Evolutionary conservation across 208 protist species (phyloP).

Genomic region (Crithidia sp.): DNA sequence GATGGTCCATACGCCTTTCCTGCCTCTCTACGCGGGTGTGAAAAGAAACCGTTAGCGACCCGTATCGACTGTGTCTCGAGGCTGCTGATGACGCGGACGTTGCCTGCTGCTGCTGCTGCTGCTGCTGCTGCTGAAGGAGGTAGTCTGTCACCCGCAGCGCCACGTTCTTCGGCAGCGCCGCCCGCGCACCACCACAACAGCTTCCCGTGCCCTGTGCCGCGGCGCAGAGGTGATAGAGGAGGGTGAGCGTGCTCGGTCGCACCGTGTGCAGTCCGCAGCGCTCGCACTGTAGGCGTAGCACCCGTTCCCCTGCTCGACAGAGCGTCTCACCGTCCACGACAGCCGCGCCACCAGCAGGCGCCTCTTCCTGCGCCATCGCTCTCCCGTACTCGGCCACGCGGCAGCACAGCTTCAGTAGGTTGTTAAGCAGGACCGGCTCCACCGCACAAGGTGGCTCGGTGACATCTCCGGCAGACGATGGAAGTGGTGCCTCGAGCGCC

Average conservation of each 20-base stretch:
- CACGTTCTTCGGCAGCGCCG: slow-evolving; percentile 10
- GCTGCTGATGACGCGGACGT: no score
- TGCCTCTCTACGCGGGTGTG: no score
- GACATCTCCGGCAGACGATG: no score
- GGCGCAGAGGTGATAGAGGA: slow-evolving; percentile 55
- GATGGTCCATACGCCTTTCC: no score
- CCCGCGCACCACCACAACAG: background rate
- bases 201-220: slow-evolving; percentile 12
- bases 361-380: background rate
- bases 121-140: slow-evolving; percentile 15
- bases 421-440: slow-evolving; percentile 45
- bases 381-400: slow-evolving; percentile 41
- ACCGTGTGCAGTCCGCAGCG: slow-evolving; percentile 32
- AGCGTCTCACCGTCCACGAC: slow-evolving; percentile 6
- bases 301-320: slow-evolving; percentile 12
- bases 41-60: no score
- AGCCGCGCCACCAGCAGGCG: background rate
- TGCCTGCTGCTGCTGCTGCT: background rate
- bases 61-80: no score
- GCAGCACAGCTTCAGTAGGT: slow-evolving; percentile 58
- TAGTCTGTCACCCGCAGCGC: slow-evolving; percentile 38
- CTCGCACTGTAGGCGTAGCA: slow-evolving; percentile 40
- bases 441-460: background rate
- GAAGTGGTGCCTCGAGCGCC: background rate
- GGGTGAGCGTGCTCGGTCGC: slow-evolving; percentile 33